phyloP scores from a whole-genome alignment of 2,329 filamentous ascomycete genomes.

The Aspergillus novofumigatus region DNA sequence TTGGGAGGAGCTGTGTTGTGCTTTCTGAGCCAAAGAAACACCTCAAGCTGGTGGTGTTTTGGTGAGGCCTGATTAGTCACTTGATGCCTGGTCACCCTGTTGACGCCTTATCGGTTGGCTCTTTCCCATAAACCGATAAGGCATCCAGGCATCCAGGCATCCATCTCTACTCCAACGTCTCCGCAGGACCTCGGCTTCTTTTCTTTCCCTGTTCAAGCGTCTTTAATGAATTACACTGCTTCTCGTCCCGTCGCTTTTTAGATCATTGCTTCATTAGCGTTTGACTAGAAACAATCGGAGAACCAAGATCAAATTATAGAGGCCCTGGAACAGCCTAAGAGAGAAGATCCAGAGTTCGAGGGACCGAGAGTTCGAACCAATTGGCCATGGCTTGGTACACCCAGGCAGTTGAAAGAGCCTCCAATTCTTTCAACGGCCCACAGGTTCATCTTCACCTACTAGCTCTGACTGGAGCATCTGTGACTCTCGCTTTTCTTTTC shows the following conservation, averaged over 20 bases:
- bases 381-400: slow-evolving; percentile 31
- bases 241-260: neutral
- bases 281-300: neutral
- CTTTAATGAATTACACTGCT: neutral
- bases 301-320: neutral
- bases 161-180: neutral
- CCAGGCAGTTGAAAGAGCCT: slow-evolving; percentile 32
- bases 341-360: neutral
- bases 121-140: neutral
- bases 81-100: neutral
- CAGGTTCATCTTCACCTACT: slow-evolving; percentile 30
- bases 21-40: neutral
- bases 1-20: neutral
- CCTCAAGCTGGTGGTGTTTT: neutral
- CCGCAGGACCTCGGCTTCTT: neutral
- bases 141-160: neutral
- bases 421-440: slow-evolving; percentile 27
- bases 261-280: neutral
- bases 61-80: neutral
- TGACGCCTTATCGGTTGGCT: neutral
- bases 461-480: slow-evolving; percentile 32
- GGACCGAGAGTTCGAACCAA: neutral
- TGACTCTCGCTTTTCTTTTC: slow-evolving; percentile 31
- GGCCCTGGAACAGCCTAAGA: neutral
- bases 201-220: neutral